Evolutionary conservation across 495 filamentous ascomycete species (phyloP).

Genomic region (Talaromyces trachyspermus): DNA sequence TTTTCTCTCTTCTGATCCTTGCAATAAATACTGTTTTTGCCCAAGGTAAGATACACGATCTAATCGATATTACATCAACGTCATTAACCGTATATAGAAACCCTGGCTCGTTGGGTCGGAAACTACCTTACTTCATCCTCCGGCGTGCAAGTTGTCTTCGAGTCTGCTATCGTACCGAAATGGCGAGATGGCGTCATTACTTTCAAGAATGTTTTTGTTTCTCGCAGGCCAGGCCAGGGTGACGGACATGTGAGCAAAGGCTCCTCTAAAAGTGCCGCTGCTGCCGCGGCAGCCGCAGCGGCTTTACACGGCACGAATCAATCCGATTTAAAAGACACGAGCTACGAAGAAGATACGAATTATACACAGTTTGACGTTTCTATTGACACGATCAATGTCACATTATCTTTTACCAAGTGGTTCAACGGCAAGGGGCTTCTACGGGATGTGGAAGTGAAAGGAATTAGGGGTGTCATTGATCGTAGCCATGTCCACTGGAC

Average conservation of each 20-base stretch:
- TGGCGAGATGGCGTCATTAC: constrained; percentile 93
- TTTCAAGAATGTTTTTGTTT: constrained; percentile 95
- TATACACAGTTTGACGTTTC: constrained; percentile 97
- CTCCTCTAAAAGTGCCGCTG: constrained; percentile 76
- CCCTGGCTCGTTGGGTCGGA: constrained; percentile 82
- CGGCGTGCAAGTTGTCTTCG: constrained; percentile 92
- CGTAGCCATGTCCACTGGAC: constrained; percentile 71
- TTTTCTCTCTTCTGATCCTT: constrained; percentile 90
- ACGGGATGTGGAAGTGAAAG: constrained; percentile 86
- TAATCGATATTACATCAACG: neutral
- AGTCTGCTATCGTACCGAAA: constrained; percentile 92
- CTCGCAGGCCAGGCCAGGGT: constrained; percentile 75
- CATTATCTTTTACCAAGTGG: constrained; percentile 95
- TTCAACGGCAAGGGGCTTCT: constrained; percentile 92
- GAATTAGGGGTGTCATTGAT: constrained; percentile 93
- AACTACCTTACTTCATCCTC: constrained; percentile 94
- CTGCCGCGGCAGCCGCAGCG: constrained; percentile 72
- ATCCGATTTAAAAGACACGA: constrained; percentile 10
- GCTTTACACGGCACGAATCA: constrained; percentile 30
- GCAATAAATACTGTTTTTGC: constrained; percentile 94
- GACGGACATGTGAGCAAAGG: constrained; percentile 82
- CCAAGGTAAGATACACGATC: constrained; percentile 54
- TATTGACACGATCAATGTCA: constrained; percentile 91
- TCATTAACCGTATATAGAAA: constrained; percentile 51
- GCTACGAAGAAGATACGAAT: constrained; percentile 79